Conservation (phyloP, 768 basidiomycete species). For the Strobilomyces dryophilus region DNA sequence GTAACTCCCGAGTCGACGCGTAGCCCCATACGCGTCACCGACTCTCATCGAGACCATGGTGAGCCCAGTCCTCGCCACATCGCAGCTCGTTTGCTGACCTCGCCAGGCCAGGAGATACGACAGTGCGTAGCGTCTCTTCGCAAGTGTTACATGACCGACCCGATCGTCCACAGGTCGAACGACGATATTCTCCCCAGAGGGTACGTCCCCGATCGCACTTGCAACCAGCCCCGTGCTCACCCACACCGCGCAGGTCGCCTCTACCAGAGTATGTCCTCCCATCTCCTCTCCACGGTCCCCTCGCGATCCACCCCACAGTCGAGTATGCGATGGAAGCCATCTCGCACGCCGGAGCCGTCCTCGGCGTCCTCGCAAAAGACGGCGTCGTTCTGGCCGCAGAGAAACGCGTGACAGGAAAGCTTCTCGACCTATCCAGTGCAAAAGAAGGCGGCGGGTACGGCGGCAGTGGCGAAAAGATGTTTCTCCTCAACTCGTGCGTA, state of each 20-base stretch:
- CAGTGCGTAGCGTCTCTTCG: slow-evolving; percentile 53
- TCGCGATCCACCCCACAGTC: slow-evolving; percentile 45
- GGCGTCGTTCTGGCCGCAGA: slow-evolving; percentile 92
- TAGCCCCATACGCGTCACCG: slow-evolving; percentile 22
- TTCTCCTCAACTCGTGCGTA: slow-evolving; percentile 84
- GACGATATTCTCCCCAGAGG: slow-evolving; percentile 99
- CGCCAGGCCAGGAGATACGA: slow-evolving; percentile 88
- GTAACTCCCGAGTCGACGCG: slow-evolving; percentile 17
- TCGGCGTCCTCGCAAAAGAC: slow-evolving; percentile 88
- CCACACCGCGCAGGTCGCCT: slow-evolving; percentile 65
- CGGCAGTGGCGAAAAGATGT: slow-evolving; percentile 98
- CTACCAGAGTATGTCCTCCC: slow-evolving; percentile 76
- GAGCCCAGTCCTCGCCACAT: slow-evolving; percentile 10
- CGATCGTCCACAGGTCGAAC: slow-evolving; percentile 66
- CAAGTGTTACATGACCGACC: slow-evolving; percentile 14
- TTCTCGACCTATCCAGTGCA: slow-evolving; percentile 82
- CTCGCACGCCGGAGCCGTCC: slow-evolving; percentile 90
- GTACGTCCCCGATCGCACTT: slow-evolving; percentile 38
- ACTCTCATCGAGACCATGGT: slow-evolving; percentile 44
- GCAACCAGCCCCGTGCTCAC: slow-evolving; percentile 10
- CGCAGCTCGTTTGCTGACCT: neutral
- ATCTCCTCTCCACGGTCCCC: neutral
- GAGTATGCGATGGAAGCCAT: slow-evolving; percentile 99
- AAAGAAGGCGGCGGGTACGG: slow-evolving; percentile 84
- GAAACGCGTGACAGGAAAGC: slow-evolving; percentile 98